phyloP scores from a whole-genome alignment of 257 asterid genomes.

The Fraxinus americana region DNA sequence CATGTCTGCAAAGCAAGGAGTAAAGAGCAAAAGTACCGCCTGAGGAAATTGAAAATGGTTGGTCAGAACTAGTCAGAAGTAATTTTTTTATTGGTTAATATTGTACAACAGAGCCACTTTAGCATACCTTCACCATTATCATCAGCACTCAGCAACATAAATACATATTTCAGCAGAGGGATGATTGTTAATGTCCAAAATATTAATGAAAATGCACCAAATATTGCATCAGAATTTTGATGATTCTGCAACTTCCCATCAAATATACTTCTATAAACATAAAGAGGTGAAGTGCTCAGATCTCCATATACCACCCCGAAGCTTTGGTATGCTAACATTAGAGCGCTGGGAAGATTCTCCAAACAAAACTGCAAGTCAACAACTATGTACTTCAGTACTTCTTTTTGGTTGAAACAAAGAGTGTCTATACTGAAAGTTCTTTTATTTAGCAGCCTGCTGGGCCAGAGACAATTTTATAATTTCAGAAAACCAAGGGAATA shows the following conservation, averaged over 20 bases:
- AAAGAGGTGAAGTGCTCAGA: conserved; percentile 92
- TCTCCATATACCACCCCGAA: conserved; percentile 97
- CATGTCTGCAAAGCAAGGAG: conserved; percentile 92
- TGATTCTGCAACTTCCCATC: conserved; percentile 60
- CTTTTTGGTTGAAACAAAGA: conserved; percentile 6
- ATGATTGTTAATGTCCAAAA: conserved; percentile 94
- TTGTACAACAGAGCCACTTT: neutral
- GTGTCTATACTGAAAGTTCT: conserved; percentile 4
- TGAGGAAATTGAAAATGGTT: conserved; percentile 35
- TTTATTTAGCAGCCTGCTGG: neutral
- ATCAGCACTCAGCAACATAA: conserved; percentile 71
- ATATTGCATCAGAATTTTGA: conserved; percentile 64
- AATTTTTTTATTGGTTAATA: conserved; percentile 11
- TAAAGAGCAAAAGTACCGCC: conserved; percentile 98
- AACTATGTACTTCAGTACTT: conserved; percentile 23
- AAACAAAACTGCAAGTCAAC: conserved; percentile 59
- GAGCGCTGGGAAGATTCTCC: conserved; percentile 49
- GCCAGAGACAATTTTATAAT: conserved; percentile 7
- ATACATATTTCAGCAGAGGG: conserved; percentile 85
- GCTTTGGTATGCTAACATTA: conserved; percentile 89
- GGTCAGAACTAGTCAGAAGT: conserved; percentile 29
- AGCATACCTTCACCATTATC: conserved; percentile 93
- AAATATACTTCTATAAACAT: conserved; percentile 77
- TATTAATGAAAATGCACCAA: conserved; percentile 89
- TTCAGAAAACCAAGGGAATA: neutral